Percentiles rank a stretch among this genome's conserved stretches.
Conservation (phyloP, 257 asterid species). For the Solanum etuberosum region DNA sequence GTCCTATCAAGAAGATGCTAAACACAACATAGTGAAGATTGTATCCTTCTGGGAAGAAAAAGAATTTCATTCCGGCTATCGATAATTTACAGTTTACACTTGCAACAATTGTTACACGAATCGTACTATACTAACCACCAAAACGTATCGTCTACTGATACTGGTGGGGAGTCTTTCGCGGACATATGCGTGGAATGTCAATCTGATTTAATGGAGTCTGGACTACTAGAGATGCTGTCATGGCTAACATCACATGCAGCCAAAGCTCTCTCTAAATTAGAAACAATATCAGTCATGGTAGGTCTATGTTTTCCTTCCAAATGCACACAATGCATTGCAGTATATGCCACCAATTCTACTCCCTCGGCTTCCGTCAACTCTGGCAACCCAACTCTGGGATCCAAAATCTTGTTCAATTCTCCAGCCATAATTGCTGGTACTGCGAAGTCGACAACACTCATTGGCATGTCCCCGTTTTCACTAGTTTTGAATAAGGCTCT, state of each 20-base stretch:
- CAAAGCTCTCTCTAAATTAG: slow-evolving; percentile 9
- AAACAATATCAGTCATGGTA: slow-evolving; percentile 6
- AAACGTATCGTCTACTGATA: background rate
- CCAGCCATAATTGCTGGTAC: background rate
- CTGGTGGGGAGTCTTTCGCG: background rate
- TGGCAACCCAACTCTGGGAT: slow-evolving; percentile 4
- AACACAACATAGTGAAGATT: background rate
- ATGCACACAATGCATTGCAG: slow-evolving; percentile 10
- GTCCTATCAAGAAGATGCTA: background rate
- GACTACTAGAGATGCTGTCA: slow-evolving; percentile 1
- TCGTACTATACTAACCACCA: background rate
- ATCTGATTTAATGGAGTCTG: background rate
- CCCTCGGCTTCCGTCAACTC: background rate
- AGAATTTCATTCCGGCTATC: background rate
- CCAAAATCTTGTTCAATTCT: slow-evolving; percentile 3
- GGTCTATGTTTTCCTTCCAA: slow-evolving; percentile 7
- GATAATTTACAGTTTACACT: background rate
- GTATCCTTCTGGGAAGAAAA: background rate
- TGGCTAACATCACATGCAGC: background rate
- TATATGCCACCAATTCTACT: slow-evolving; percentile 11
- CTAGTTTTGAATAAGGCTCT: slow-evolving; percentile 2
- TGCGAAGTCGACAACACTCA: slow-evolving; percentile 1
- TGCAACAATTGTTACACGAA: background rate
- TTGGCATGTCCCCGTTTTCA: background rate
- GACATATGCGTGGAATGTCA: background rate